phyloP scores from a whole-genome alignment of 2,329 filamentous ascomycete genomes.

The Zymoseptoria brevis region DNA sequence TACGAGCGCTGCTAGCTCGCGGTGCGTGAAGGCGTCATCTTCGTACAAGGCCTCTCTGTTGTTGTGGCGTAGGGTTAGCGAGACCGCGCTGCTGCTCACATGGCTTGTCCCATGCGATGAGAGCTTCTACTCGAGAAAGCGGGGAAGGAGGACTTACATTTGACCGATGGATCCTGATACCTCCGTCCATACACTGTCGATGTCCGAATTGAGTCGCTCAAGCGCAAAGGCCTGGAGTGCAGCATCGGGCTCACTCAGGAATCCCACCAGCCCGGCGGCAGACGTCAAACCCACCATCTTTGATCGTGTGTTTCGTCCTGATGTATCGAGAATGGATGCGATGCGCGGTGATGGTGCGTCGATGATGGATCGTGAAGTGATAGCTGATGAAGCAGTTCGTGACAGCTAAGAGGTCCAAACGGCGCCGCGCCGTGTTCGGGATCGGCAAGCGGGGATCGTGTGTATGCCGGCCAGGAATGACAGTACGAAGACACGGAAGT shows the following conservation, averaged over 20 bases:
- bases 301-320: background rate
- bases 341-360: conserved; percentile 3
- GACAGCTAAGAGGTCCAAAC: conserved; percentile 5
- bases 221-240: conserved; percentile 93
- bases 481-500: background rate
- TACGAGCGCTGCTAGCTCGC: conserved; percentile 86
- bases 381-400: conserved; percentile 6
- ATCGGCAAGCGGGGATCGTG: background rate
- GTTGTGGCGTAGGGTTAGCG: conserved; percentile 14
- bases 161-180: conserved; percentile 85
- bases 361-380: conserved; percentile 9
- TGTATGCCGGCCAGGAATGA: conserved; percentile 1
- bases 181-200: conserved; percentile 96
- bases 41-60: conserved; percentile 90
- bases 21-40: conserved; percentile 88
- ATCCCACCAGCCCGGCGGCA: conserved; percentile 88
- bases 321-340: background rate
- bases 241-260: conserved; percentile 87
- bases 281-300: conserved; percentile 88
- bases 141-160: conserved; percentile 60
- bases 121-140: background rate
- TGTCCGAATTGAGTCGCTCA: conserved; percentile 90
- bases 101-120: background rate
- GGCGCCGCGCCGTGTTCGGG: conserved; percentile 1
- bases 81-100: background rate